These are phyloP conservation scores for Bipolaris bicolor DNA, from an alignment of 2,329 filamentous ascomycete genomes.

Conservation along the genomic window DNA sequence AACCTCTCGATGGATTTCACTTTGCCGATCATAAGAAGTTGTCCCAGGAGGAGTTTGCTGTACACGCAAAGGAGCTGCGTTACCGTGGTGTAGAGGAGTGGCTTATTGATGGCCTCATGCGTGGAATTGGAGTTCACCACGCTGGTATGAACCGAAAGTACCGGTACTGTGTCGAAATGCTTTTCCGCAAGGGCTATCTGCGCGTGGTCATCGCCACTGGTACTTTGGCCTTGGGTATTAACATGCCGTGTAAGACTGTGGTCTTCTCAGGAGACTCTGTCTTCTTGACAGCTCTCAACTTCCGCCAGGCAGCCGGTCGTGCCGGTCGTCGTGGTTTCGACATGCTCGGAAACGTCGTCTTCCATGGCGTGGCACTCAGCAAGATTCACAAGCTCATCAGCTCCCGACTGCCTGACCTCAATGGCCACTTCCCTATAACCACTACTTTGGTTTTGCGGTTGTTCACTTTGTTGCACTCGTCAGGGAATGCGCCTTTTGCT, in stretches of 20 bases:
- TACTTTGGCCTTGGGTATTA: conserved; percentile 78
- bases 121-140: conserved; percentile 79
- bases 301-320: conserved; percentile 76
- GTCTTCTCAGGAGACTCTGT: conserved; percentile 77
- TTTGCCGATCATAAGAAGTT: conserved; percentile 69
- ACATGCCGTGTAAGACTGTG: conserved; percentile 75
- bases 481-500: conserved; percentile 67
- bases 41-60: conserved; percentile 63
- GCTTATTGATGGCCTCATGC: conserved; percentile 65
- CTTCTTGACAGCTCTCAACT: conserved; percentile 76
- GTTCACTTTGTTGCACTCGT: conserved; percentile 70
- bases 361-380: conserved; percentile 66
- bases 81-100: conserved; percentile 57
- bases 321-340: conserved; percentile 82
- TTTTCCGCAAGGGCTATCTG: conserved; percentile 75
- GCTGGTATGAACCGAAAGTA: conserved; percentile 80
- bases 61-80: conserved; percentile 60
- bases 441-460: conserved; percentile 74
- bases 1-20: conserved; percentile 67
- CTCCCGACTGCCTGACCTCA: conserved; percentile 73
- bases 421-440: conserved; percentile 79
- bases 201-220: conserved; percentile 76
- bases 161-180: conserved; percentile 73
- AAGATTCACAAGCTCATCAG: conserved; percentile 74
- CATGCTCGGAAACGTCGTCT: conserved; percentile 79